These are phyloP conservation scores for Apiospora pterosperma DNA, from an alignment of 2,329 filamentous ascomycete species.

Conservation along the genomic window DNA sequence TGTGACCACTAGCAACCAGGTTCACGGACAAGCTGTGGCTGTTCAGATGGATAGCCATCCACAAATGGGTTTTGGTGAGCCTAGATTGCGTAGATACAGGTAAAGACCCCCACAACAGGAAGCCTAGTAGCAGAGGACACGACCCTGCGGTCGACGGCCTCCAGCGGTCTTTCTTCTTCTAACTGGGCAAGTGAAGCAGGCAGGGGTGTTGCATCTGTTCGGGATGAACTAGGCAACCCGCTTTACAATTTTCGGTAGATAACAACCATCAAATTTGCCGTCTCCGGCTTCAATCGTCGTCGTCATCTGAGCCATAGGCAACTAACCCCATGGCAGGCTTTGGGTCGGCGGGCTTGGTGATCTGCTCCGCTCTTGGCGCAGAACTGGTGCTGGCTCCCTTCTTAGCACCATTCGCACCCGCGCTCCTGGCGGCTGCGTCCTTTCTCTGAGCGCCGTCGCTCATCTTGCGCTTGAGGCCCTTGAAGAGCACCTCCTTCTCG, in stretches of 20 bases:
- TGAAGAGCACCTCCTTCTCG: constrained; percentile 28
- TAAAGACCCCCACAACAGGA: too few relatives aligned
- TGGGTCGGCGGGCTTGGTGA: constrained; percentile 2
- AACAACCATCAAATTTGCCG: neutral
- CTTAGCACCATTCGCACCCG: neutral
- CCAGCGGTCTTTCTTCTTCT: too few relatives aligned
- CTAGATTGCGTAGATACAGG: too few relatives aligned
- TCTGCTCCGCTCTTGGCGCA: neutral
- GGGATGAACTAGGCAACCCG: neutral
- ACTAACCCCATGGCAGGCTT: constrained; percentile 42
- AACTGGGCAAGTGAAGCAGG: too few relatives aligned
- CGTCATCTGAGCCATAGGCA: constrained; percentile 54
- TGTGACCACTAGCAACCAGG: too few relatives aligned
- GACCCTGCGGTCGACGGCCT: neutral
- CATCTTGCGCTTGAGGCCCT: constrained; percentile 33
- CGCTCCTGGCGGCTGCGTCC: neutral
- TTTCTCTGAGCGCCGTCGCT: constrained; percentile 26
- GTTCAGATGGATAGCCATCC: too few relatives aligned
- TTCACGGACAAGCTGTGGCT: too few relatives aligned
- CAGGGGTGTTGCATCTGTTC: neutral
- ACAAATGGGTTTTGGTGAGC: too few relatives aligned
- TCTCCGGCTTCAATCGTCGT: constrained; percentile 28
- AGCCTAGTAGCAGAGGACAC: too few relatives aligned
- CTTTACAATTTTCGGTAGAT: neutral
- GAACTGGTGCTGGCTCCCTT: neutral